Evolutionary conservation across 331 rosid genomes (phyloP), one percentile per base, ranked within the genome.

Genomic region (Prunus yedoensis): DNA sequence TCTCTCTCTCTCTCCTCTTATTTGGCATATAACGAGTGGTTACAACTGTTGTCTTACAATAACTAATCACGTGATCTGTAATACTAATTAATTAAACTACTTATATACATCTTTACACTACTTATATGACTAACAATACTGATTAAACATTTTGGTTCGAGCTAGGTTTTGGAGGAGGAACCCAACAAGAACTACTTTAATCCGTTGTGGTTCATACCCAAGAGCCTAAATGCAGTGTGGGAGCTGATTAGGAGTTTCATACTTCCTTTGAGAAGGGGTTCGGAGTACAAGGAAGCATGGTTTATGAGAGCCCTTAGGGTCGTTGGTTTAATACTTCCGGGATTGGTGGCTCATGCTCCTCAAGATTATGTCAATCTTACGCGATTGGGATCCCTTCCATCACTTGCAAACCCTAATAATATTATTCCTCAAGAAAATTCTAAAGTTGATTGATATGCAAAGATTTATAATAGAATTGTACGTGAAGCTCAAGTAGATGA

Each of bases 141-240:
- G 16, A 20, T 66, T 47, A 35, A 47, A 62, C 9, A 1, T 70
- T 27, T n/a, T 43, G 18, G 35, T 59, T 71, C 38, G 28, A 63
- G 74, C 17, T 87, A 93, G 94, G 78, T 86, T 70, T 30, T 65
- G 66, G 58, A 67, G 72, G 91, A 86, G 82, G 91, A 94, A 84
- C 96, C 98, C 30, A 82, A 90, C 78, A 88, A 81, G 87, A 94
- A 91, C 70, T 88, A 94, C 77, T 88, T 87, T 77, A 79, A 83
- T 30, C 61, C 83, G 75, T 8, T 78, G 14, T 83, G 87, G 93
- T 59, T 78, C 61, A 81, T 91, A 68, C 94, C 96, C 0, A 91
- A 87, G 77, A 57, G 53, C 18, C 32, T 86, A 11, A 87, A 76
- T 5, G 90, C 94, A 6, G 66, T 59, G 30, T 94, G 97, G 98